Percentiles rank a stretch among this genome's conserved stretches.
Evolutionary conservation across 83 land plant genomes (phyloP).

Genomic region (Picea mariana): DNA sequence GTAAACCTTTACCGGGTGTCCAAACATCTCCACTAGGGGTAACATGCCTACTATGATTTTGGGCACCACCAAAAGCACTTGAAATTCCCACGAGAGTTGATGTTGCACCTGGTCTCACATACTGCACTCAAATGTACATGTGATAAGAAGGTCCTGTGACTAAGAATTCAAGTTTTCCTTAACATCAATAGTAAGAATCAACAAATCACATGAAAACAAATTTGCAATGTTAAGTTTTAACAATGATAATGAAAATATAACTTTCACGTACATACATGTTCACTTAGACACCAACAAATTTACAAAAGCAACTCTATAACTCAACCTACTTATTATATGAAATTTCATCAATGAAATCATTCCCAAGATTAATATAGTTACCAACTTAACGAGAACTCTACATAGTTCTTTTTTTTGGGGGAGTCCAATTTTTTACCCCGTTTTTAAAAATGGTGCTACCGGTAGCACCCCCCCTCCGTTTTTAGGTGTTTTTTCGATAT

Average conservation of each 20-base stretch:
- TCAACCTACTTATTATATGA: too few species aligned
- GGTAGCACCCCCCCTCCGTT: too few species aligned
- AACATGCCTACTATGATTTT: conserved; percentile 53
- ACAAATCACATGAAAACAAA: neutral
- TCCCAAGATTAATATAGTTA: conserved; percentile 52
- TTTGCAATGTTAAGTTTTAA: neutral
- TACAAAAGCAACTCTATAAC: neutral
- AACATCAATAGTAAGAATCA: neutral
- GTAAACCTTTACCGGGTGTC: conserved; percentile 27
- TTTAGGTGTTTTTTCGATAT: too few species aligned
- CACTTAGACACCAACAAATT: neutral
- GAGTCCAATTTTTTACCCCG: too few species aligned
- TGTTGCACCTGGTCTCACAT: conserved; percentile 77
- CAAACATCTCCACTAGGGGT: conserved; percentile 34
- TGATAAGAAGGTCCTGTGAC: neutral
- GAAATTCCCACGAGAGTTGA: conserved; percentile 29
- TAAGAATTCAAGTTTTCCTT: neutral
- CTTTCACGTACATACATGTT: neutral
- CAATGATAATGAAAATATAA: neutral
- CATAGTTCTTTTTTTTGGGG: too few species aligned
- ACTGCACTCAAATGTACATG: conserved; percentile 37
- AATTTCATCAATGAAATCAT: conserved; percentile 62
- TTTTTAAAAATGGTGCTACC: too few species aligned
- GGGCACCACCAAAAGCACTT: conserved; percentile 29
- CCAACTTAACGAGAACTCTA: too few species aligned